Conservation (phyloP, 805 yeast genomes). For the Pichia sporocuriosa region DNA sequence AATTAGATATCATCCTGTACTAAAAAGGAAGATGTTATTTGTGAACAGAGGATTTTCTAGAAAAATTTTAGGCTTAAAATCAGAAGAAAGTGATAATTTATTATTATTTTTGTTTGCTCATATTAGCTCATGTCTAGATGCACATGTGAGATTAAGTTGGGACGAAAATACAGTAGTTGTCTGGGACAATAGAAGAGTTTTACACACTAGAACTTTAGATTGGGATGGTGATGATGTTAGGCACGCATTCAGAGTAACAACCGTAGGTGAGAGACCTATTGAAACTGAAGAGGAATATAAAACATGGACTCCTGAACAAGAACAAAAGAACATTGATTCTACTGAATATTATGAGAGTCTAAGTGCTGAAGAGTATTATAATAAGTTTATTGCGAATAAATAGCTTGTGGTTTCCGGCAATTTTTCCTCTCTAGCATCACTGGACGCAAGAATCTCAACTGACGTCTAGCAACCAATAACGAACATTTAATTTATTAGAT, state of each 20-base stretch:
- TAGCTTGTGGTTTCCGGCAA: too few relatives aligned
- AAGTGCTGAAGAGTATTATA: constrained; percentile 18
- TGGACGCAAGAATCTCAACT: too few relatives aligned
- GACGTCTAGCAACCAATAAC: too few relatives aligned
- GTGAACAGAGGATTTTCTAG: constrained; percentile 59
- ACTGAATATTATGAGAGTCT: constrained; percentile 14
- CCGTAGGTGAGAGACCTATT: constrained; percentile 63
- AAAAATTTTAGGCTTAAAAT: constrained; percentile 63
- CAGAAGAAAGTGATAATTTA: constrained; percentile 59
- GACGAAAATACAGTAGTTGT: constrained; percentile 61
- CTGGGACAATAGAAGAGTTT: constrained; percentile 72
- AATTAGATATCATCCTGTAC: constrained; percentile 66
- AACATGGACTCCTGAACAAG: constrained; percentile 26
- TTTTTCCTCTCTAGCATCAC: too few relatives aligned
- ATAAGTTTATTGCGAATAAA: constrained; percentile 7
- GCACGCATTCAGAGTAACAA: constrained; percentile 69
- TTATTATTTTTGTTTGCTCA: constrained; percentile 50
- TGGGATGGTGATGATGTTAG: constrained; percentile 61
- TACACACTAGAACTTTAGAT: constrained; percentile 64
- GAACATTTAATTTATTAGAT: too few relatives aligned
- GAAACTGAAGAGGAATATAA: constrained; percentile 26
- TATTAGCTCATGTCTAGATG: constrained; percentile 45
- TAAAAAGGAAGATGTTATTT: constrained; percentile 51
- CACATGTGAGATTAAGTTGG: constrained; percentile 66
- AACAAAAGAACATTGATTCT: constrained; percentile 13